These are phyloP conservation scores for Tanacetum coccineum DNA, from an alignment of 129 eudicot species.

Conservation along the genomic window DNA sequence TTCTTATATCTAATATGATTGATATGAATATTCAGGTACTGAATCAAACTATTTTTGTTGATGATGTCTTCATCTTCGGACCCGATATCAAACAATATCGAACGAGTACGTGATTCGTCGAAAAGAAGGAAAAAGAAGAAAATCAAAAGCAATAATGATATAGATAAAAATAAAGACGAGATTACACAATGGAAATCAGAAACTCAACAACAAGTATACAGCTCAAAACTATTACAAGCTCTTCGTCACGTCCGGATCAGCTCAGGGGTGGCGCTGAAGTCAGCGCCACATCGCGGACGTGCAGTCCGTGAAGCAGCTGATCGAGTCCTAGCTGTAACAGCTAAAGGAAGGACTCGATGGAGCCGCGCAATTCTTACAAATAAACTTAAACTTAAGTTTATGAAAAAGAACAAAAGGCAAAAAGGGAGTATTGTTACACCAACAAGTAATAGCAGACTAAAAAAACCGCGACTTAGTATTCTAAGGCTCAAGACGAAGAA, in stretches of 20 bases:
- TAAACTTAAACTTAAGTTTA: conserved; percentile 70
- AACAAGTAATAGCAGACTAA: conserved; percentile 41
- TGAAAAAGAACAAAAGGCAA: conserved; percentile 49
- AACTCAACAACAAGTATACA: conserved; percentile 63
- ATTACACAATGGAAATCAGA: conserved; percentile 79
- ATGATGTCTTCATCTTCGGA: conserved; percentile 33
- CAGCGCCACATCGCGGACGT: conserved; percentile 38
- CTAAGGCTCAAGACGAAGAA: conserved; percentile 54
- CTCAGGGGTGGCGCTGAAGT: too few relatives aligned
- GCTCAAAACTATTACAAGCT: conserved; percentile 74
- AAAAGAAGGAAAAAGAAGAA: conserved; percentile 51
- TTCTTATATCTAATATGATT: background rate
- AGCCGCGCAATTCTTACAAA: conserved; percentile 82
- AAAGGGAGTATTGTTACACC: conserved; percentile 36
- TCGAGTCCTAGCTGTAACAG: conserved; percentile 66
- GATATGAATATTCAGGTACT: conserved; percentile 6
- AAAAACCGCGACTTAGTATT: conserved; percentile 59
- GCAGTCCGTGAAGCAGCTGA: conserved; percentile 83
- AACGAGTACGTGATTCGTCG: conserved; percentile 39
- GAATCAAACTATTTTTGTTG: background rate
- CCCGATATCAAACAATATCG: conserved; percentile 41
- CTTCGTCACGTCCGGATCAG: conserved; percentile 45
- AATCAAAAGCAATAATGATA: conserved; percentile 18
- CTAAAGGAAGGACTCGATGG: conserved; percentile 80
- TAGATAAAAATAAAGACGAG: background rate